A percentile compares a stretch with the other conserved stretches of the same genome.
Evolutionary conservation across 768 basidiomycete genomes (phyloP).

Genomic region (Xerocomellus chrysenteron): DNA sequence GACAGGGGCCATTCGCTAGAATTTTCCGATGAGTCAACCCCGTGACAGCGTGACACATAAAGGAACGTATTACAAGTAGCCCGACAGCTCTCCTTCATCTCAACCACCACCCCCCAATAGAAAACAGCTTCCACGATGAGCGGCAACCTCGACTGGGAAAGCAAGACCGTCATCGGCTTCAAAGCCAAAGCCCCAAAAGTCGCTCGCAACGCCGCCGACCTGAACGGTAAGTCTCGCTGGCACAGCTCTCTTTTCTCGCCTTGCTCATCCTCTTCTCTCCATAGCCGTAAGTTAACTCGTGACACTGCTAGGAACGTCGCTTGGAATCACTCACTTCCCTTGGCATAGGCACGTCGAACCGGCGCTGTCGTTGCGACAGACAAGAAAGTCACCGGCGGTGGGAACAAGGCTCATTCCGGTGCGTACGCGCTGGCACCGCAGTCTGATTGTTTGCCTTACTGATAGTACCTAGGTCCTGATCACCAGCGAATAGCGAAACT

Average conservation of each 20-base stretch:
- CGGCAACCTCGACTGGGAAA: slow-evolving; percentile 66
- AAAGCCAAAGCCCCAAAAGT: slow-evolving; percentile 65
- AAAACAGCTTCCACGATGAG: slow-evolving; percentile 30
- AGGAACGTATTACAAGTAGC: not conserved
- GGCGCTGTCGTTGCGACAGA: slow-evolving; percentile 81
- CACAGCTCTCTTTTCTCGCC: not conserved
- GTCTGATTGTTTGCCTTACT: not conserved
- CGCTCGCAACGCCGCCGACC: slow-evolving; percentile 57
- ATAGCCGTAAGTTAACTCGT: slow-evolving; percentile 50
- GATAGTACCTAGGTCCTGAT: slow-evolving; percentile 64
- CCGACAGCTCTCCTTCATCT: not conserved
- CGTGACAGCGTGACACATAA: slow-evolving; percentile 5
- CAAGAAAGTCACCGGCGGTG: slow-evolving; percentile 67
- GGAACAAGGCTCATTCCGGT: slow-evolving; percentile 81
- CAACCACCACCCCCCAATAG: slow-evolving; percentile 15
- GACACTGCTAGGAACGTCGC: not conserved
- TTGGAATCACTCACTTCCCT: slow-evolving; percentile 7
- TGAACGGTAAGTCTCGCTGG: slow-evolving; percentile 42
- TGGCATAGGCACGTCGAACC: slow-evolving; percentile 62
- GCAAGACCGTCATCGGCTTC: slow-evolving; percentile 68
- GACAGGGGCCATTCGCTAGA: no score
- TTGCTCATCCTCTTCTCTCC: slow-evolving; percentile 15
- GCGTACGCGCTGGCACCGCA: slow-evolving; percentile 11
- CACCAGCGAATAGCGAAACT: slow-evolving; percentile 93
- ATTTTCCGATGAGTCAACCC: not conserved